Conservation (phyloP, 2,329 filamentous ascomycete species). For the Helotiales sp. region DNA sequence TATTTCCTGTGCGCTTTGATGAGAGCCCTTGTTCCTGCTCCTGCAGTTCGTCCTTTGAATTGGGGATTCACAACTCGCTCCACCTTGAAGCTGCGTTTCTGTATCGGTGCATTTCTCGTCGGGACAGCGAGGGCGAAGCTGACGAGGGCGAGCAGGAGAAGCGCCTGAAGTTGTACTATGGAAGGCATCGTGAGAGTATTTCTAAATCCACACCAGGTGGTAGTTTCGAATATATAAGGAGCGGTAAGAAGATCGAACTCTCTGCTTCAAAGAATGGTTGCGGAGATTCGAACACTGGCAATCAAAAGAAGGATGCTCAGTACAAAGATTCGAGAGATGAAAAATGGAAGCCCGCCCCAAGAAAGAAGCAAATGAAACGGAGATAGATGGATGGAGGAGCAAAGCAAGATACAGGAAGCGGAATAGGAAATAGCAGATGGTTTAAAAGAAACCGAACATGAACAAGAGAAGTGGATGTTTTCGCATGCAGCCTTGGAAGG, state of each 20-base stretch:
- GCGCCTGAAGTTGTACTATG: constrained; percentile 39
- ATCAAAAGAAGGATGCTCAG: constrained; percentile 36
- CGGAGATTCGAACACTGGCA: constrained; percentile 8
- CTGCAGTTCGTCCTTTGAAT: constrained; percentile 47
- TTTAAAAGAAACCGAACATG: constrained; percentile 34
- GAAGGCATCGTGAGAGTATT: constrained; percentile 40
- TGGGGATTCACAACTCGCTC: constrained; percentile 46
- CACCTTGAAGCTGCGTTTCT: constrained; percentile 44
- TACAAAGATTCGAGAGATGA: constrained; percentile 30
- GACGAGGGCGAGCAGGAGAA: constrained; percentile 53
- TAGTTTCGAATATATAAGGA: constrained; percentile 29
- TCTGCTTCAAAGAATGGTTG: constrained; percentile 24
- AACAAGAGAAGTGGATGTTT: constrained; percentile 31
- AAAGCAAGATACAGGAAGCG: constrained; percentile 26
- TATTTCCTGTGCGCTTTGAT: constrained; percentile 72
- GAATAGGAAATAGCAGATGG: constrained; percentile 27
- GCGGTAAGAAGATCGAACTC: constrained; percentile 19
- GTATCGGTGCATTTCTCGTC: constrained; percentile 51
- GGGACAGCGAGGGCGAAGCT: constrained; percentile 54
- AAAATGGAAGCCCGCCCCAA: constrained; percentile 36
- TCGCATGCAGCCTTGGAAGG: constrained; percentile 36
- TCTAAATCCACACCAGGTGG: constrained; percentile 43
- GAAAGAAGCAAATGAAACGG: constrained; percentile 31
- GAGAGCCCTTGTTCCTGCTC: constrained; percentile 54
- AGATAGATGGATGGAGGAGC: constrained; percentile 24